These are phyloP conservation scores for Trichopus zeylanicus DNA, from an alignment of 116 monocot species.

Conservation along the genomic window DNA sequence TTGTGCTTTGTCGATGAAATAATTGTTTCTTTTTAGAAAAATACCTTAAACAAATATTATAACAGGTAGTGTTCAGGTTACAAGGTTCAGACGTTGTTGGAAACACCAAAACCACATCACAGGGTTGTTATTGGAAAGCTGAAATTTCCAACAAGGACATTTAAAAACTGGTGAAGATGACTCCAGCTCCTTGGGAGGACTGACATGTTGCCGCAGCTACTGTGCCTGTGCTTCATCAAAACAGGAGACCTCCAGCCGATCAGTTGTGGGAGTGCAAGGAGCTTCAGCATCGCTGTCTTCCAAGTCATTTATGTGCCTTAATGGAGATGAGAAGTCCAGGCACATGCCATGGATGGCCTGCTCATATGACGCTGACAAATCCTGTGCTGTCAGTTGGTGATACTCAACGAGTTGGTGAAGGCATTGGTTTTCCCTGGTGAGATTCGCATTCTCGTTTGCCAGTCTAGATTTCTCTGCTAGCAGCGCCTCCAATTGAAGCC, in stretches of 20 bases:
- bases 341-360: constrained; percentile 30
- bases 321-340: constrained; percentile 60
- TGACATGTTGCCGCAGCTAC: too few relatives aligned
- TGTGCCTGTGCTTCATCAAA: too few relatives aligned
- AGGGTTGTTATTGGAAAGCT: too few relatives aligned
- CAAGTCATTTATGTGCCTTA: constrained; percentile 6
- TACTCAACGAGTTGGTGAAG: constrained; percentile 93
- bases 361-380: constrained; percentile 40
- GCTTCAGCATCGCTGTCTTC: constrained; percentile 1
- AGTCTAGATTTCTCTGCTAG: constrained; percentile 86
- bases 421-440: constrained; percentile 76
- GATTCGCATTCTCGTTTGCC: constrained; percentile 74
- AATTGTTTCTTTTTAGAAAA: too few relatives aligned
- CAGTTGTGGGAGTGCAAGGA: not conserved
- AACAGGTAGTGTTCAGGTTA: too few relatives aligned
- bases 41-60: too few relatives aligned
- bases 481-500: constrained; percentile 79
- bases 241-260: not conserved
- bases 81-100: too few relatives aligned
- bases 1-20: too few relatives aligned
- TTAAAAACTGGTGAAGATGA: too few relatives aligned
- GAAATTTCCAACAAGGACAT: too few relatives aligned
- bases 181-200: not conserved
- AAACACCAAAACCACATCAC: too few relatives aligned
- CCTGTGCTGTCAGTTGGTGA: constrained; percentile 69